These are phyloP conservation scores for Lecanosticta acicola DNA, from an alignment of 2,329 filamentous ascomycete species.

Conservation along the genomic window DNA sequence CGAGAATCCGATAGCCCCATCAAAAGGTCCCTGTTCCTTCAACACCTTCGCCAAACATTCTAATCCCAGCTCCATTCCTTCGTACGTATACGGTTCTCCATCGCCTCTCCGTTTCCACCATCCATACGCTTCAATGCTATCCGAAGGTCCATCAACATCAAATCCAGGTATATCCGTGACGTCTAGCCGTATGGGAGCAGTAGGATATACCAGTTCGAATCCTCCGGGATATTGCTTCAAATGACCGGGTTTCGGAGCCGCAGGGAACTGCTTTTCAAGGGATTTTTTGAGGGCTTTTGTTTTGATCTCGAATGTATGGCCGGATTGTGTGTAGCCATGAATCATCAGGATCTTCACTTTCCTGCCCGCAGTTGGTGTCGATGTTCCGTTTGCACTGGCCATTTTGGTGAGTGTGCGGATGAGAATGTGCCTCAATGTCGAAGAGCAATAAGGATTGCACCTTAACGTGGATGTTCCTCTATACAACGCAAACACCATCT, in stretches of 20 bases:
- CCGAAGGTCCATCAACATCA: constrained; percentile 41
- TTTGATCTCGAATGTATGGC: constrained; percentile 77
- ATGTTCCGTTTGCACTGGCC: constrained; percentile 8
- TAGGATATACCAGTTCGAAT: constrained; percentile 44
- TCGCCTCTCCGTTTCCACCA: constrained; percentile 75
- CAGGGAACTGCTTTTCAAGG: constrained; percentile 65
- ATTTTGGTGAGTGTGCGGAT: constrained; percentile 6
- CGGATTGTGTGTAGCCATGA: constrained; percentile 82
- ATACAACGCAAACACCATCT: background rate
- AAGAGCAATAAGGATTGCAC: no score
- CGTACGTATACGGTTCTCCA: constrained; percentile 53
- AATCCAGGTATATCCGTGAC: constrained; percentile 56
- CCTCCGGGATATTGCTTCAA: constrained; percentile 34
- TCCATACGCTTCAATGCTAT: constrained; percentile 54
- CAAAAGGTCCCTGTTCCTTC: constrained; percentile 59
- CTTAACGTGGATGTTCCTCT: no score
- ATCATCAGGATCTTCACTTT: constrained; percentile 47
- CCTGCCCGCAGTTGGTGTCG: constrained; percentile 3
- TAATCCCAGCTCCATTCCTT: constrained; percentile 65
- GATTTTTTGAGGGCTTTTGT: constrained; percentile 80
- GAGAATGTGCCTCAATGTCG: no score
- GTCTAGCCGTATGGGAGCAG: constrained; percentile 40
- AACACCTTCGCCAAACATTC: constrained; percentile 57
- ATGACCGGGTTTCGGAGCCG: constrained; percentile 47
- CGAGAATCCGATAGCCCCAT: constrained; percentile 76